phyloP scores from a whole-genome alignment of 2,329 filamentous ascomycete genomes.

The Xylariomycetidae sp. region DNA sequence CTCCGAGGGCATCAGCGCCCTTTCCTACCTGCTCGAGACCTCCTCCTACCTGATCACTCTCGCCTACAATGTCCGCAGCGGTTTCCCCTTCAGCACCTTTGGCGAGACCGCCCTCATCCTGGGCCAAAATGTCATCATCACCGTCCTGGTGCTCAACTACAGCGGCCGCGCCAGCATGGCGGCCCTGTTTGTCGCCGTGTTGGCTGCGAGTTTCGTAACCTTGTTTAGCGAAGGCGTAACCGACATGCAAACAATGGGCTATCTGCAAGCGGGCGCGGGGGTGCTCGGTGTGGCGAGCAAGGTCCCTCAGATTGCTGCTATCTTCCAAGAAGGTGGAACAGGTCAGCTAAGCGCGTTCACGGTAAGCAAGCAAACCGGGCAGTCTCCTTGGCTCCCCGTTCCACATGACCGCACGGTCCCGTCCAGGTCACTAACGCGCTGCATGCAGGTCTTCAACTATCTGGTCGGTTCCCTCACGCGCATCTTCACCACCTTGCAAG shows the following conservation, averaged over 20 bases:
- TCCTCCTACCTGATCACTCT: conserved; percentile 80
- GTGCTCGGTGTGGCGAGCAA: conserved; percentile 82
- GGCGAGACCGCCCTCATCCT: conserved; percentile 92
- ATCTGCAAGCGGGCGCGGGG: conserved; percentile 80
- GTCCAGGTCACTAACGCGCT: not conserved
- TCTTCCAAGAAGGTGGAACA: conserved; percentile 79
- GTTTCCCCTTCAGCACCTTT: conserved; percentile 93
- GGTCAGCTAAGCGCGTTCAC: conserved; percentile 96
- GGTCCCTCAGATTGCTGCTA: conserved; percentile 84
- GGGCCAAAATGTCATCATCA: conserved; percentile 86
- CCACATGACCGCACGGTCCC: no score
- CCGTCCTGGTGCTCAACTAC: conserved; percentile 79
- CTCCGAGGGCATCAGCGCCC: conserved; percentile 77
- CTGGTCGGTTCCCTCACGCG: conserved; percentile 85
- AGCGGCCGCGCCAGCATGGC: conserved; percentile 62
- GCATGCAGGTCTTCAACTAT: conserved; percentile 87
- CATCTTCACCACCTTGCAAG: conserved; percentile 96
- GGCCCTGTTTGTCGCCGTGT: conserved; percentile 69
- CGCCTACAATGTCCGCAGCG: conserved; percentile 85
- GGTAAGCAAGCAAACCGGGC: conserved; percentile 59
- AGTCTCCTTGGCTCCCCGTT: conserved; percentile 5
- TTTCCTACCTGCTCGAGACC: conserved; percentile 90
- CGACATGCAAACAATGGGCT: conserved; percentile 59
- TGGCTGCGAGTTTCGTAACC: conserved; percentile 63
- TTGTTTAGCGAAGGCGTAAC: conserved; percentile 64